Evolutionary conservation across 352 stramenopile species (phyloP).

Genomic region (Phytophthora syringae): DNA sequence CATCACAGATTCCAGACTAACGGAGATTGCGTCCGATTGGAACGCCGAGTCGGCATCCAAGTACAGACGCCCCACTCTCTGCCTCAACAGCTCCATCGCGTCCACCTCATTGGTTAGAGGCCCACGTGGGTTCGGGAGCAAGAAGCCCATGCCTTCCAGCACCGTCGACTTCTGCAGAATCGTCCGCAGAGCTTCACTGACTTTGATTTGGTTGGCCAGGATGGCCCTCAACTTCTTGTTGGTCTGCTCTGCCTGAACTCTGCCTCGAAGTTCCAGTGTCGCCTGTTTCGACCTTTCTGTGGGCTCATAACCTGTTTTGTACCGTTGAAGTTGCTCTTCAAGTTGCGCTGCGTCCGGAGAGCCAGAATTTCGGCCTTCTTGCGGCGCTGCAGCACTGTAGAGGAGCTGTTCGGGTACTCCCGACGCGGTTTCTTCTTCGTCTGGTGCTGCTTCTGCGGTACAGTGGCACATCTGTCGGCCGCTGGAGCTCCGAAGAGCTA

Average conservation of each 20-base stretch:
- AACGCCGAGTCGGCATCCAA: slow-evolving; percentile 25
- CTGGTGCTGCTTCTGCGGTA: slow-evolving; percentile 24
- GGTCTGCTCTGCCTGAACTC: slow-evolving; percentile 20
- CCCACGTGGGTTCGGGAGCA: slow-evolving; percentile 18
- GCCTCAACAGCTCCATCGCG: slow-evolving; percentile 26
- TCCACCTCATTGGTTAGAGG: slow-evolving; percentile 1
- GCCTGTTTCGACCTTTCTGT: too few relatives aligned
- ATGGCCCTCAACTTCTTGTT: slow-evolving; percentile 31
- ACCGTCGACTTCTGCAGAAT: slow-evolving; percentile 19
- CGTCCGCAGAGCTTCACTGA: slow-evolving; percentile 11
- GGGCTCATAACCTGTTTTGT: too few relatives aligned
- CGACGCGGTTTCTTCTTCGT: slow-evolving; percentile 14
- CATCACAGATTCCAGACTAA: slow-evolving; percentile 6
- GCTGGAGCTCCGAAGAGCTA: background rate
- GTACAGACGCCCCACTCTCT: slow-evolving; percentile 24
- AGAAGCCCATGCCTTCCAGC: slow-evolving; percentile 28
- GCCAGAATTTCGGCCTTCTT: slow-evolving; percentile 41
- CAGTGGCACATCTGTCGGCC: slow-evolving; percentile 5
- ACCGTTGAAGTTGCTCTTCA: slow-evolving; percentile 20
- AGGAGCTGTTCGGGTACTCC: slow-evolving; percentile 31
- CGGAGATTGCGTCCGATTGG: background rate
- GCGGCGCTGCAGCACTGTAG: slow-evolving; percentile 24
- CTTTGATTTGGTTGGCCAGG: slow-evolving; percentile 28
- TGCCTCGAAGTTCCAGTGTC: slow-evolving; percentile 2
- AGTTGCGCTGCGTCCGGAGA: slow-evolving; percentile 27